Evolutionary conservation across 441 rosid species (phyloP), one percentile per base, ranked within the genome.

Genomic region (Omphalea diandra): DNA sequence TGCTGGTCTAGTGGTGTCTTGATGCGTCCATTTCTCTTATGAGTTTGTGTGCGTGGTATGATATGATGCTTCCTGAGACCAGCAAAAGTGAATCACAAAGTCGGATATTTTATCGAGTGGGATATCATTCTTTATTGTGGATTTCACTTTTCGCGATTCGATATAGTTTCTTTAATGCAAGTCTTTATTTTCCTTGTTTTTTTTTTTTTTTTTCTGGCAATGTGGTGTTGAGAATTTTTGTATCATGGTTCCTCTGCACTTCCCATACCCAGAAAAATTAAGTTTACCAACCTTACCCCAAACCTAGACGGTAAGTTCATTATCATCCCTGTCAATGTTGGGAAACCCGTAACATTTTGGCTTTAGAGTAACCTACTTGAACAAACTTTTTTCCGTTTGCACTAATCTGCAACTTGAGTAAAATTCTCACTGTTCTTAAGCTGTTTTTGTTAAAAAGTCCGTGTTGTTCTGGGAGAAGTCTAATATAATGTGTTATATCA

Each of bases 201-300:
- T 2, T 5, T 50, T n/a, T n/a, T n/a, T n/a, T n/a, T 33, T 65
- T 75, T n/a, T n/a, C 88, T 82, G 81, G 87, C 67, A 83, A 83
- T 83, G 82, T 81, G 77, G 72, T 79, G 82, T 67, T 47, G 74
- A 72, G 73, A 65, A 66, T 67, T 46, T 49, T 61, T 32, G 20
- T 29, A 6, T n/a, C n/a, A 15, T 24, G 22, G 72, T 83, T 78
- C 72, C 76, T 83, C 73, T 65, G 56, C 79, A 75, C 70, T 62
- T 85, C 85, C 83, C 82, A 77, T 64, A 73, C 43, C 85, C 87
- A 82, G 81, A 76, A 52, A 83, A 9, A 81, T 56, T 27, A 50
- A 61, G 36, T 22, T 27, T 50, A 0, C 73, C 76, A 61, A 70
- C 74, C 72, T 79, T 81, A 69, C 66, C 77, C 76, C 68, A 47